Percentiles rank a stretch among this genome's conserved stretches.
Conservation (phyloP, 148 eudicot genomes). For the Rhododendron mucronatum region DNA sequence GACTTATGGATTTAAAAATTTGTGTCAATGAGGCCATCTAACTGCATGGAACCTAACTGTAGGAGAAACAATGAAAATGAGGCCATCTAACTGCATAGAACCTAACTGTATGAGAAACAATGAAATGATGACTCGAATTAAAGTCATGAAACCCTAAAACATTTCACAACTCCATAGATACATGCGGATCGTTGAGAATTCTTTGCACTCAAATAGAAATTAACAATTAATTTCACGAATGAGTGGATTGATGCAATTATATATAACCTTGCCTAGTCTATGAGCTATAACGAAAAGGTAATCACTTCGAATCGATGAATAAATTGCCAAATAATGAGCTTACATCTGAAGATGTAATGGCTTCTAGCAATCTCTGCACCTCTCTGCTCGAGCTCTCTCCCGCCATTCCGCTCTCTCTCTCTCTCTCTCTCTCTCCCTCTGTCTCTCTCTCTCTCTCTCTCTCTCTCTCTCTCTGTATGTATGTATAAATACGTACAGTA, state of each 20-base stretch:
- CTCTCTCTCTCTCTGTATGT: too few species aligned
- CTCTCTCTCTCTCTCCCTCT: constrained; percentile 7
- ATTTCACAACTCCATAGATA: not conserved
- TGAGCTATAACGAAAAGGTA: not conserved
- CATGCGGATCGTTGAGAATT: not conserved
- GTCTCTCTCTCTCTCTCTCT: constrained; percentile 2
- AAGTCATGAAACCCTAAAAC: not conserved
- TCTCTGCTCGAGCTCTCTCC: constrained; percentile 35
- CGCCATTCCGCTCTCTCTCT: not conserved
- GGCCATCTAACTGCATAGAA: not conserved
- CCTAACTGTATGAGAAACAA: not conserved
- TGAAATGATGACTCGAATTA: not conserved
- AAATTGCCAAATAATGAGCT: constrained; percentile 20
- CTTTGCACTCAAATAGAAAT: not conserved
- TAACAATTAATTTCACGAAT: not conserved
- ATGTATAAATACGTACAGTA: too few species aligned
- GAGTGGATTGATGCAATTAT: not conserved
- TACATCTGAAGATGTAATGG: constrained; percentile 74
- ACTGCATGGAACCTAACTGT: not conserved
- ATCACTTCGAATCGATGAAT: not conserved
- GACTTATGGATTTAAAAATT: not conserved
- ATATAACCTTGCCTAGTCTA: not conserved
- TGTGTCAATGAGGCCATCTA: not conserved
- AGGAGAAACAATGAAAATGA: not conserved
- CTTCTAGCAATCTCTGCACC: constrained; percentile 46